Evolutionary conservation across 768 basidiomycete genomes (phyloP), one percentile per base, ranked within the genome.

Genomic region (Tulasnella sp.): DNA sequence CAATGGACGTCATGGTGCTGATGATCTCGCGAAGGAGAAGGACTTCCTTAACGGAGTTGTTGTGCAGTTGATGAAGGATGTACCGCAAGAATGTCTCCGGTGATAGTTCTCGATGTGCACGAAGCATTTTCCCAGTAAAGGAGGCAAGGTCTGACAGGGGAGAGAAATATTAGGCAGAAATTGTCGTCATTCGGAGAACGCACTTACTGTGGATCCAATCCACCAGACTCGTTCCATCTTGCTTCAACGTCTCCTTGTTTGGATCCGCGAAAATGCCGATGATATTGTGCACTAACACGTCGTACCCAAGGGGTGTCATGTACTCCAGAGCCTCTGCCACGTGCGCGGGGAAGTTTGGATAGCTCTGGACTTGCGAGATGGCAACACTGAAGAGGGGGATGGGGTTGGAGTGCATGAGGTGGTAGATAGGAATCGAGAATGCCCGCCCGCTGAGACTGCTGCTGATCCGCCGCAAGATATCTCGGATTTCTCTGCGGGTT

Each of bases 1-100:
- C 92, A 77, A 97, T 93, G 3, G 93, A 95, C 6, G 95, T 92
- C 94, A 98, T 97, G 82, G 94, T 93, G 88, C 90, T 92, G 71
- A 99, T 94, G 71, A 99, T 84, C 80, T 97, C 95, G 39, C 92
- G 89, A n/a, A 99, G 86, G 31, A 99, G 93, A 29, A 96, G 88
- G 64, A 98, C 90, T 80, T 99, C 96, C 14, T 92, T 91, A 0
- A 93, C 89, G 81, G 94, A 90, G 42, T 90, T 91, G 67, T 89
- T 89, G 81, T 92, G 89, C 38, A 99, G 86, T 81, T 96, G 95
- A 81, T 99, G 94, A 54, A 93, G 92, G 79, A 99, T 89, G 80
- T 97, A 98, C 82, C 90, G 92, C 75, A 99, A 83, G 71, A 99
- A 86, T 0, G 93, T 91, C 0, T 90, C 90, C 71, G 96, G 85